Conservation (phyloP, 78 protist genomes). For the Dictyostelium citrinum region DNA sequence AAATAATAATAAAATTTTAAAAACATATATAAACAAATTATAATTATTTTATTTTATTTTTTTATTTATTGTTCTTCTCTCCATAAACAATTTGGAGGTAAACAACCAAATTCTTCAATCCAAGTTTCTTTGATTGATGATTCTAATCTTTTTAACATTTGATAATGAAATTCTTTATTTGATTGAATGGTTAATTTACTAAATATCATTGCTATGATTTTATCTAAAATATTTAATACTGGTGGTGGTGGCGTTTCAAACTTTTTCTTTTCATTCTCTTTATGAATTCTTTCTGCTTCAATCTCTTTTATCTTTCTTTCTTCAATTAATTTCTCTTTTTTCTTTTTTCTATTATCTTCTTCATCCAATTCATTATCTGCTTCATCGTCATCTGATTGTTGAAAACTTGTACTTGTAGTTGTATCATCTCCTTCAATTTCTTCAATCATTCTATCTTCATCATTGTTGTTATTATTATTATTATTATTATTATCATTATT, state of each 20-base stretch:
- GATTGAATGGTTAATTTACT: background rate
- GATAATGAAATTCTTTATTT: constrained; percentile 26
- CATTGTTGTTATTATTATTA: background rate
- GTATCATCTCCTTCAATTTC: background rate
- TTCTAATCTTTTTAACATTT: background rate
- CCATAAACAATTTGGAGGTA: constrained; percentile 68
- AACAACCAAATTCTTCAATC: constrained; percentile 62
- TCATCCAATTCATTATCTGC: constrained; percentile 32
- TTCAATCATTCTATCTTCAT: background rate
- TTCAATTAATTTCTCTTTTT: background rate
- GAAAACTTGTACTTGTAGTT: background rate
- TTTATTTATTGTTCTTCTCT: constrained; percentile 2
- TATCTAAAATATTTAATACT: constrained; percentile 30
- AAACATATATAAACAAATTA: too few species aligned
- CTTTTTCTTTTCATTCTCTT: constrained; percentile 1
- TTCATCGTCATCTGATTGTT: constrained; percentile 8
- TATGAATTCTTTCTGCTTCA: background rate
- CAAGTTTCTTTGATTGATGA: constrained; percentile 50
- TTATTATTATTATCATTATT: too few species aligned
- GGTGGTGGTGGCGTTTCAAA: constrained; percentile 31
- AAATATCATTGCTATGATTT: constrained; percentile 65
- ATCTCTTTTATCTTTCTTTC: constrained; percentile 11
- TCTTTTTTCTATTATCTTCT: constrained; percentile 16
- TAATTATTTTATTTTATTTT: background rate
- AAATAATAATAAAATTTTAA: background rate